These are phyloP conservation scores for Biscutella laevigata DNA, from an alignment of 441 rosid genomes.

Conservation along the genomic window DNA sequence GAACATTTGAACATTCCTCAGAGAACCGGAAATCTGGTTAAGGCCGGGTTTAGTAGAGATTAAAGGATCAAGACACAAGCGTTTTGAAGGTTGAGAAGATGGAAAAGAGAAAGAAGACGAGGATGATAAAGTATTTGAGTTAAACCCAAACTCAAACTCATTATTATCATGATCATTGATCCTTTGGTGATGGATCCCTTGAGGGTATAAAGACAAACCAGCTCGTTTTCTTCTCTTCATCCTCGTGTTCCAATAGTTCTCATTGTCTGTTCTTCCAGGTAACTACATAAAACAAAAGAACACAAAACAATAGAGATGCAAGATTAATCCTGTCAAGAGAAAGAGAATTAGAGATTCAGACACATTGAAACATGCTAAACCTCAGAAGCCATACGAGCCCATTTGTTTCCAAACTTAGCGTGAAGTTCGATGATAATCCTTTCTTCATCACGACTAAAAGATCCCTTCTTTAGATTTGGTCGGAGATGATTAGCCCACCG, in stretches of 20 bases:
- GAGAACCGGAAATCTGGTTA: conserved; percentile 19
- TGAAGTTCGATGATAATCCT: conserved; percentile 45
- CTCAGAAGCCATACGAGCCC: conserved; percentile 75
- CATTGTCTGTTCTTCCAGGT: conserved; percentile 58
- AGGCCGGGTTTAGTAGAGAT: conserved; percentile 17
- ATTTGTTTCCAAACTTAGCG: conserved; percentile 50
- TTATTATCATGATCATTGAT: no score
- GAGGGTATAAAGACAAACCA: conserved; percentile 47
- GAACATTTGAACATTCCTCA: conserved; percentile 19
- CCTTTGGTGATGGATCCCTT: conserved; percentile 21
- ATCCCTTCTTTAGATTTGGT: conserved; percentile 56
- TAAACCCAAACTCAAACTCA: conserved; percentile 21
- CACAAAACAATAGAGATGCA: background rate
- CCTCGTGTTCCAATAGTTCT: conserved; percentile 62
- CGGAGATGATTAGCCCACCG: conserved; percentile 67
- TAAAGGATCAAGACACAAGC: conserved; percentile 19
- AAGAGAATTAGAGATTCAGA: background rate
- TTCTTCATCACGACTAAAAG: conserved; percentile 47
- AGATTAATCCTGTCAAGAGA: conserved; percentile 7
- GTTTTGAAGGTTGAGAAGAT: conserved; percentile 27
- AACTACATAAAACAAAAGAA: conserved; percentile 25
- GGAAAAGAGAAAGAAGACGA: conserved; percentile 30
- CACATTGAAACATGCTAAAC: conserved; percentile 23
- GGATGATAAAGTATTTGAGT: conserved; percentile 29
- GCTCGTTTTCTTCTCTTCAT: conserved; percentile 51